Evolutionary conservation across 306 rosid genomes (phyloP).

Genomic region (Hylodesmum podocarpum): DNA sequence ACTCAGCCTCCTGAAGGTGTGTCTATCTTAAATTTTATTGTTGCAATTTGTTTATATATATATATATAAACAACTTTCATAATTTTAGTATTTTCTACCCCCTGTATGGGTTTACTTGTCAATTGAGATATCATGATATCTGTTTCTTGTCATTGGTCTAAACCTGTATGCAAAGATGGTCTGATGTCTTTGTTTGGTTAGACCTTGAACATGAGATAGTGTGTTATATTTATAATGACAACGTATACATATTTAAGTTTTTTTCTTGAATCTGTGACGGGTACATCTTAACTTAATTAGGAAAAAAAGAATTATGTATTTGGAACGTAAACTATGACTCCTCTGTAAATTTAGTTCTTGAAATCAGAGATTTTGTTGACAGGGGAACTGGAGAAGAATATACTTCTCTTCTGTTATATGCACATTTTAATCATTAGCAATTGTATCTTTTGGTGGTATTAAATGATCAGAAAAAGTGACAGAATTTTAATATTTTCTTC

Average conservation of each 20-base stretch:
- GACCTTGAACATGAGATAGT: not conserved
- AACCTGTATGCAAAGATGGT: not conserved
- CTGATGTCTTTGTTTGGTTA: not conserved
- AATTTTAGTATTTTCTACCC: not conserved
- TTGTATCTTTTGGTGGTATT: not conserved
- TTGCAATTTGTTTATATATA: not conserved
- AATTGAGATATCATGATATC: not conserved
- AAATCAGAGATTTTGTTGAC: not conserved
- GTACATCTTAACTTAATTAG: constrained; percentile 2
- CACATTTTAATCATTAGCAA: not conserved
- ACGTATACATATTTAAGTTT: not conserved
- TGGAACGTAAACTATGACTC: not conserved
- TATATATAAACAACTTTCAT: not conserved
- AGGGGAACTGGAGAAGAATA: not conserved
- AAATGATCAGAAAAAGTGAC: not conserved
- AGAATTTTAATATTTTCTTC: not conserved
- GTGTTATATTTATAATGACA: not conserved
- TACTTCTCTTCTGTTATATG: not conserved
- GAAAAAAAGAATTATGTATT: not conserved
- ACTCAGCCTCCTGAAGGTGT: constrained; percentile 94
- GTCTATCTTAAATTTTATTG: constrained; percentile 21
- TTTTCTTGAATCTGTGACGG: not conserved
- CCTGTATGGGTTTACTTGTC: not conserved
- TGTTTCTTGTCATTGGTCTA: not conserved
- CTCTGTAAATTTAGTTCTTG: not conserved